Percentiles rank a stretch among this genome's conserved stretches.
These are phyloP conservation scores for Diaporthe ilicicola DNA, from an alignment of 2,329 filamentous ascomycete genomes.

Conservation along the genomic window DNA sequence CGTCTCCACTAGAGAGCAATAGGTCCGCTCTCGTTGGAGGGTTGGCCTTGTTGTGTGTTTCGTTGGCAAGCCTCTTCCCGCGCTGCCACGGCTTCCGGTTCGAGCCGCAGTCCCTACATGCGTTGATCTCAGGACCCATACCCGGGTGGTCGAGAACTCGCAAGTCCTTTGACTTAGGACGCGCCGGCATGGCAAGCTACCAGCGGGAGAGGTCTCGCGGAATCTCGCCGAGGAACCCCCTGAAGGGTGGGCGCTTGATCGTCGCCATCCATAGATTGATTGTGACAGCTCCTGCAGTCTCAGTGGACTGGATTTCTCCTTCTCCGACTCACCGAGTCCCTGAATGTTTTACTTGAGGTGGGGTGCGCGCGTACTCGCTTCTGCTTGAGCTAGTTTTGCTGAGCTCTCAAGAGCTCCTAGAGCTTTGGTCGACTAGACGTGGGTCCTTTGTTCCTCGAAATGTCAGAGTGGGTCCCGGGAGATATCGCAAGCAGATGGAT, in stretches of 20 bases:
- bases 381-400: not conserved
- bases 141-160: slow-evolving; percentile 11
- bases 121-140: slow-evolving; percentile 17
- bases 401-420: not conserved
- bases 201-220: slow-evolving; percentile 2
- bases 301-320: not conserved
- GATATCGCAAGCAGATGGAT: slow-evolving; percentile 24
- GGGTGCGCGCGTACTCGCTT: not conserved
- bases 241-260: slow-evolving; percentile 5
- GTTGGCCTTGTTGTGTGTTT: not conserved
- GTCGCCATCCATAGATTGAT: not conserved
- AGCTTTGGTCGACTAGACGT: slow-evolving; percentile 11
- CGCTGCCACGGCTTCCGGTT: slow-evolving; percentile 19
- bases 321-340: slow-evolving; percentile 17
- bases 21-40: slow-evolving; percentile 2
- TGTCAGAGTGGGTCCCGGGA: slow-evolving; percentile 4
- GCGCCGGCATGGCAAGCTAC: not conserved
- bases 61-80: not conserved
- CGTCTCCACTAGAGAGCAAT: slow-evolving; percentile 8
- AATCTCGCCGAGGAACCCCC: slow-evolving; percentile 21
- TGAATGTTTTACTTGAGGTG: not conserved
- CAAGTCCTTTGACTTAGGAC: slow-evolving; percentile 10
- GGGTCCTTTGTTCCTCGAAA: slow-evolving; percentile 15
- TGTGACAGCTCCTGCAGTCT: slow-evolving; percentile 4
- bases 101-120: slow-evolving; percentile 15